Base-by-base conservation (phyloP, 1,284 basidiomycete genomes). In the Takashimella koratensis region DNA sequence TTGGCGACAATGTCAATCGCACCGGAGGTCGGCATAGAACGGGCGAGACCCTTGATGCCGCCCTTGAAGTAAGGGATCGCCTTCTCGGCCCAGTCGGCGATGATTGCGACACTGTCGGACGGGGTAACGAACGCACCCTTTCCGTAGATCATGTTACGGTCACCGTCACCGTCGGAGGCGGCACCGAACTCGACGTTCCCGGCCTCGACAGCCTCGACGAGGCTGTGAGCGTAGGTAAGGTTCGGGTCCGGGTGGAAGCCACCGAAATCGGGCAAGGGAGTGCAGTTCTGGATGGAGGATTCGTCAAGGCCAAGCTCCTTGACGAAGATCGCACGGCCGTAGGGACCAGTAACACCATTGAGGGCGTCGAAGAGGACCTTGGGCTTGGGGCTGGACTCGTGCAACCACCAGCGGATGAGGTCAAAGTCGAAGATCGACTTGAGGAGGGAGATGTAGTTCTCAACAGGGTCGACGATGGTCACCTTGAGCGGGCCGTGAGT, bases 121-220 rank as follows among this genome's bases (percentile, higher is more conserved):
- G 95, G 95, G 30, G 94, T 98, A 60, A 98, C 96, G 76, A 99
- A 98, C 26, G 95, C 96, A 63, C 88, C 86, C 76, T 90, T 88
- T 68, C 95, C 96, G 78, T 98, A 98, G 74, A 99, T 98, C 95
- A 98, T 98, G 82, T 98, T 98, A 58, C 95, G 81, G 77, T 98
- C 95, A 43, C 95, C 95, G 70, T 98, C 95, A 47, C 95, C 95
- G 73, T 99, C 95, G 58, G 87, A 91, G 4, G 95, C 95, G 30
- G 96, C 96, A 57, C 95, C 95, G 68, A 99, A 98, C 47, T 84
- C 81, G 65, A 98, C 94, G 65, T 85, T 82, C 52, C 90, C 82
- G 68, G 80, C 80, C 77, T 98, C 94, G 40, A 98, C 95, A 19
- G 82, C 86, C 61, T 94, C 90, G 47, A 99, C 95, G 52, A 99